Base-by-base conservation (phyloP, 2,329 filamentous ascomycete species). In the Corynespora cassiicola region DNA sequence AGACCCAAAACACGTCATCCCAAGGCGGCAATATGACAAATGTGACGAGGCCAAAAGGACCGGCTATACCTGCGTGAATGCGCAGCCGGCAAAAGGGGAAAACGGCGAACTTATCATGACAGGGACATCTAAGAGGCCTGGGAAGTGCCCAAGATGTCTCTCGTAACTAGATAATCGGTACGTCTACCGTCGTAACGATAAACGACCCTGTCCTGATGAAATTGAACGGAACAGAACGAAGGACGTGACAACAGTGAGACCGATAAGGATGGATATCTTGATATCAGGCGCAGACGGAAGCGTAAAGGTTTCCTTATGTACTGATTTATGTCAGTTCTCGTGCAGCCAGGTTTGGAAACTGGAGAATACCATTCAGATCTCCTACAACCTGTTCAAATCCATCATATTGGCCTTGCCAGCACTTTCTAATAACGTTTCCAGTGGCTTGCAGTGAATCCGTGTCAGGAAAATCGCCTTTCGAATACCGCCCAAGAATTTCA, bases 331-430 rank as follows among this genome's bases (percentile, higher is more conserved):
- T n/a, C n/a, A n/a, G n/a, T n/a, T n/a, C n/a, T n/a, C n/a, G n/a
- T n/a, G n/a, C n/a, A n/a, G n/a, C n/a, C n/a, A n/a, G n/a, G n/a
- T n/a, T n/a, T n/a, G n/a, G n/a, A n/a, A n/a, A n/a, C n/a, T n/a
- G n/a, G n/a, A n/a, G 30, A 32, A 11, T 32, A 32, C 30, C 19
- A 15, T 23, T 32, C 19, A 32, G n/a, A 15, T 32, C 30, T 15
- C n/a, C 18, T 10, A 32, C n/a, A 32, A 23, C 19, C 19, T 14
- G 17, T 32, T 32, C 19, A 32, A 32, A 31, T 31, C 29, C 17
- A 12, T 35, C 25, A 22, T 45, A 45, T 30, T 26, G 36, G 11
- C 19, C 36, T 45, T 31, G 30, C 42, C 25, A 45, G 26, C 31
- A 45, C 19, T 36, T 41, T 37, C 12, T 41, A 16, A 45, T 36